These are phyloP conservation scores for Posidonia oceanica DNA, from an alignment of 116 monocot species.

Conservation along the genomic window DNA sequence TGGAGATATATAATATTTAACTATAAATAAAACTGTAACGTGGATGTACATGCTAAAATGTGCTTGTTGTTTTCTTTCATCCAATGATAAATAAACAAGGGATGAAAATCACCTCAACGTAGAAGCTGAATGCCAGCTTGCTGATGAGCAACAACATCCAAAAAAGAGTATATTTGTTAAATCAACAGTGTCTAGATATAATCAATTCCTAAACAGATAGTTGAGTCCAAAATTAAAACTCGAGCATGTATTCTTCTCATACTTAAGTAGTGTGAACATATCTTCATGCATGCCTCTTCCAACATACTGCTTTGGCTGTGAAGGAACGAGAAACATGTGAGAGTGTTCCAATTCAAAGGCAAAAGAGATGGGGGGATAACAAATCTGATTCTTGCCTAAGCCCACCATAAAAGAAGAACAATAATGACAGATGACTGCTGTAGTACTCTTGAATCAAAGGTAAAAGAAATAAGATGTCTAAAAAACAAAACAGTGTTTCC, in stretches of 20 bases:
- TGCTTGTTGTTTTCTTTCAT: too few relatives aligned
- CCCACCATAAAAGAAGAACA: constrained; percentile 83
- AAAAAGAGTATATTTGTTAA: constrained; percentile 86
- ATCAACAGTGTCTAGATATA: constrained; percentile 1
- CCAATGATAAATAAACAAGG: background rate
- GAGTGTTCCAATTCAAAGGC: constrained; percentile 7
- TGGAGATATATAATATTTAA: too few relatives aligned
- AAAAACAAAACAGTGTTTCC: too few relatives aligned
- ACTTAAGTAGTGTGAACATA: too few relatives aligned
- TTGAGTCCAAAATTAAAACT: background rate
- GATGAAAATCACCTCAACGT: constrained; percentile 75
- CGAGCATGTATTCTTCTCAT: too few relatives aligned
- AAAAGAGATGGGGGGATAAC: background rate
- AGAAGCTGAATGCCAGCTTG: constrained; percentile 96
- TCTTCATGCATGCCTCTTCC: too few relatives aligned
- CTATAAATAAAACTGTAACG: too few relatives aligned
- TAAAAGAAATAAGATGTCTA: too few relatives aligned
- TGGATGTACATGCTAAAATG: too few relatives aligned
- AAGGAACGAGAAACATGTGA: constrained; percentile 1
- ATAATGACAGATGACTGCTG: too few relatives aligned
- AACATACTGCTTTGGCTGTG: too few relatives aligned
- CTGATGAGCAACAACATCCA: constrained; percentile 90
- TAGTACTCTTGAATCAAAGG: too few relatives aligned
- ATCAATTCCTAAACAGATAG: background rate
- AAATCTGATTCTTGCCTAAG: constrained; percentile 54